Evolutionary conservation across 2,329 filamentous ascomycete species (phyloP).

Genomic region (Penicillium sp.): DNA sequence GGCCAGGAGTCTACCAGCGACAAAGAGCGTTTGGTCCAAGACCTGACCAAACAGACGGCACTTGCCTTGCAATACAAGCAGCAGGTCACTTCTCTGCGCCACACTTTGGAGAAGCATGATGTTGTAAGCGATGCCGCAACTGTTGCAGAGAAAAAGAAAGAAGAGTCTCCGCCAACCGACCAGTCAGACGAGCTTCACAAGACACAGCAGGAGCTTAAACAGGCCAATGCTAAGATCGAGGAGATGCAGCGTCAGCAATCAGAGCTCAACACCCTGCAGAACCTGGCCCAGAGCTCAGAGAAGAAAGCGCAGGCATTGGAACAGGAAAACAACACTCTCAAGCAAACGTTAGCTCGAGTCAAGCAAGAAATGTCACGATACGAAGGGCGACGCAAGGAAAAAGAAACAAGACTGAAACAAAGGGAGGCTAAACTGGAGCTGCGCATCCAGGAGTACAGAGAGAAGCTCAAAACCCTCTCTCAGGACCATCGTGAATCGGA

Average conservation of each 20-base stretch:
- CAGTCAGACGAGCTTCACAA: constrained; percentile 31
- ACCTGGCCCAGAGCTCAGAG: constrained; percentile 41
- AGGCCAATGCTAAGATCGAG: constrained; percentile 37
- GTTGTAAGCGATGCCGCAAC: constrained; percentile 33
- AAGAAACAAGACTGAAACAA: constrained; percentile 44
- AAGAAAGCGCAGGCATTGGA: constrained; percentile 43
- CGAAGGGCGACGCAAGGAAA: constrained; percentile 44
- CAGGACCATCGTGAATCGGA: constrained; percentile 41
- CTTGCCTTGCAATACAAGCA: constrained; percentile 48
- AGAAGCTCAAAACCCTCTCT: constrained; percentile 36
- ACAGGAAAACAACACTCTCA: constrained; percentile 44
- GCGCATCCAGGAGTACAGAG: constrained; percentile 43
- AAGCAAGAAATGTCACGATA: constrained; percentile 47
- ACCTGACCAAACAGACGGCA: constrained; percentile 47
- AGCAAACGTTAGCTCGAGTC: constrained; percentile 41
- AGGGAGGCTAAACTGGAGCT: constrained; percentile 41
- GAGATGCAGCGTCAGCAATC: constrained; percentile 33
- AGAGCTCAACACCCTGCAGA: constrained; percentile 37
- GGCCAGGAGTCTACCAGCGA: constrained; percentile 32
- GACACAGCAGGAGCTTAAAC: constrained; percentile 36
- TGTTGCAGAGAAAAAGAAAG: constrained; percentile 22
- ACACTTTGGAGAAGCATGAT: constrained; percentile 40
- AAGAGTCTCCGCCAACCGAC: constrained; percentile 16
- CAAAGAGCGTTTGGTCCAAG: constrained; percentile 43
- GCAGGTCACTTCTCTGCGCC: constrained; percentile 40